A percentile compares a stretch with the other conserved stretches of the same genome.
Conservation (phyloP, 495 filamentous ascomycete genomes). For the Hypoxylon intermedium region DNA sequence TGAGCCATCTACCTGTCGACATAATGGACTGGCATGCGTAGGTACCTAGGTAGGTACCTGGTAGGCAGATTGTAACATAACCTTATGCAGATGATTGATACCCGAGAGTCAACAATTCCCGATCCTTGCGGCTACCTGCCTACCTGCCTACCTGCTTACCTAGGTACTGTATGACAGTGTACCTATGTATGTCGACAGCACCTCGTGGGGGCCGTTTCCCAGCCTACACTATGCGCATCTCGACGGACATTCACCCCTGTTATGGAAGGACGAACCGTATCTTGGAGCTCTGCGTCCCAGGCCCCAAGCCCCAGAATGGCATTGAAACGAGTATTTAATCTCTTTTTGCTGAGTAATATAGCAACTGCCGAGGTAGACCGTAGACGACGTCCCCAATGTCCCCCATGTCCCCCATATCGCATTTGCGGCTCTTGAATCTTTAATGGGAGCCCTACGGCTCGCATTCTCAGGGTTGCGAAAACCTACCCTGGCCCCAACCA, state of each 20-base stretch:
- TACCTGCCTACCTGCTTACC: not conserved
- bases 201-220: conserved; percentile 39
- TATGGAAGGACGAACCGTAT: conserved; percentile 15
- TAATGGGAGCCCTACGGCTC: conserved; percentile 8
- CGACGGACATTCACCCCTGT: conserved; percentile 28
- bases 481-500: too few relatives aligned
- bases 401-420: conserved; percentile 3
- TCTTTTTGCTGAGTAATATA: conserved; percentile 1
- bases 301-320: not conserved
- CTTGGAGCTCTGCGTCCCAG: conserved; percentile 21
- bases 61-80: conserved; percentile 32
- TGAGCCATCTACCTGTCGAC: conserved; percentile 12
- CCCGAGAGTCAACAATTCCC: conserved; percentile 40
- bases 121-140: conserved; percentile 35
- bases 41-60: conserved; percentile 1
- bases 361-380: conserved; percentile 7
- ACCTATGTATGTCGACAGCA: conserved; percentile 25
- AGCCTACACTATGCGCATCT: conserved; percentile 25
- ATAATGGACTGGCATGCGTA: not conserved
- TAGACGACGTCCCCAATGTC: too few relatives aligned
- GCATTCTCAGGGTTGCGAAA: not conserved
- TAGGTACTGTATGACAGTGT: conserved; percentile 17
- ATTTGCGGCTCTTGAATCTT: conserved; percentile 26
- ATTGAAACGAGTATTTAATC: not conserved
- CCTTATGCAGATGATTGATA: conserved; percentile 40